Percentiles rank a stretch among this genome's conserved stretches.
Conservation (phyloP, 371 early-diverging fungal species). For the Apophysomyces variabilis region DNA sequence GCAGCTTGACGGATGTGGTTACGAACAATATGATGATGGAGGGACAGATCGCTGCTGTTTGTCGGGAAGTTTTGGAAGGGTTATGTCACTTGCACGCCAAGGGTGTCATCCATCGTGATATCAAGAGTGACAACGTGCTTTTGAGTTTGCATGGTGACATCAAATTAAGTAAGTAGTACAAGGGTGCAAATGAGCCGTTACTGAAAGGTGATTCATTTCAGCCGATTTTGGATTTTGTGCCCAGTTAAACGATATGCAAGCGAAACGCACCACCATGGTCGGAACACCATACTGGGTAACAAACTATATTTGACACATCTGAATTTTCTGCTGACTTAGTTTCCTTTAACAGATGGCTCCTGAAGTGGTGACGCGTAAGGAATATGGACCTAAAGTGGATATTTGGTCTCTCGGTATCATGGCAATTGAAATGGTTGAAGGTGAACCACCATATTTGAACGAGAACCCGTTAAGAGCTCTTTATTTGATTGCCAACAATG, state of each 20-base stretch:
- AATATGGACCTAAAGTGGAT: slow-evolving; percentile 95
- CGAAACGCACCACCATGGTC: slow-evolving; percentile 90
- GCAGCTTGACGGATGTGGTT: slow-evolving; percentile 91
- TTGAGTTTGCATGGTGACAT: slow-evolving; percentile 87
- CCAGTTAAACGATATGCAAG: slow-evolving; percentile 78
- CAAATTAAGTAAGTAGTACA: slow-evolving; percentile 76
- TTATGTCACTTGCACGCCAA: slow-evolving; percentile 91
- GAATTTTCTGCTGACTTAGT: background rate
- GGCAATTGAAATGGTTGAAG: slow-evolving; percentile 92
- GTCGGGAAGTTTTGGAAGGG: slow-evolving; percentile 89
- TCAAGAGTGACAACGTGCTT: slow-evolving; percentile 97
- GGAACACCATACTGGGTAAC: slow-evolving; percentile 87
- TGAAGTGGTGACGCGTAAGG: slow-evolving; percentile 92
- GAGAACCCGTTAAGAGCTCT: slow-evolving; percentile 92
- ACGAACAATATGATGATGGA: slow-evolving; percentile 94
- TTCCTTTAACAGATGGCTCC: slow-evolving; percentile 81
- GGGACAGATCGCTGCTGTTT: slow-evolving; percentile 93
- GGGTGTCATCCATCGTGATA: slow-evolving; percentile 96
- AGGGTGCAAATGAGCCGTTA: slow-evolving; percentile 14
- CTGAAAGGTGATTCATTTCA: slow-evolving; percentile 25
- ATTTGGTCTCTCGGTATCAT: slow-evolving; percentile 98
- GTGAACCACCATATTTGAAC: slow-evolving; percentile 95
- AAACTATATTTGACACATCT: background rate
- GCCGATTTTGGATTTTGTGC: slow-evolving; percentile 97
- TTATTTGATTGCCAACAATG: slow-evolving; percentile 95